Evolutionary conservation across 108 stramenopile genomes (phyloP), one percentile per base, ranked within the genome.

Genomic region (Pseudonitzschia multiseries): DNA sequence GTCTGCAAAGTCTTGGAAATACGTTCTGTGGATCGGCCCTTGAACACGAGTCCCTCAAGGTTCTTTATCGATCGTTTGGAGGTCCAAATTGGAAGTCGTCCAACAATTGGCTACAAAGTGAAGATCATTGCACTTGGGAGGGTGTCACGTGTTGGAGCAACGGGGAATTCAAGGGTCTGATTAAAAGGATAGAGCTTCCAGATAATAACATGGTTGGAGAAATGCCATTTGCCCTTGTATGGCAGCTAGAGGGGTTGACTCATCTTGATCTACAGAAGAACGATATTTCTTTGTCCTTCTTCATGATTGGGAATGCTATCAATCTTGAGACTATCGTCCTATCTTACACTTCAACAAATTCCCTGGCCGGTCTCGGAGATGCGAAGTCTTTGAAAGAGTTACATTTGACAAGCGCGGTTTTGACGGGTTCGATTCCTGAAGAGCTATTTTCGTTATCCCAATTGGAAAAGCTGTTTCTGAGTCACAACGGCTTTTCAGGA

Each of bases 261-360:
- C 21, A 57, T 15, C 31, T 87, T 26, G 77, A 84, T 64, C 28
- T 87, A 18, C 65, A 59, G 9, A 53, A 77, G n/a, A 94, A 94
- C 65, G 78, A 85, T 14, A 81, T 94, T 31, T 51, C 61, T 8
- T 73, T 94, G 28, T 68, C 81, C 28, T 90, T 92, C 51, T 52
- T 71, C 40, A 81, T 82, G 17, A 84, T 94, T 28, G 83, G 61
- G 24, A 82, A 86, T 28, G 89, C 91, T 14, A 60, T 75, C n/a
- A 89, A 82, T 75, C 79, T 94, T 20, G 72, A 82, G 29, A 87
- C 80, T 32, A 73, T 94, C 60, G 73, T 81, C 10, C 78, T 94
- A 31, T 92, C 93, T 10, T 81, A 85, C 53, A 83, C 79, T 21
- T 74, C 65, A 13, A 65, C 80, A 20, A 64, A 21, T 15, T 79